Conservation (phyloP, 1,139 yeast genomes). For the Pichia sorboxylosa region DNA sequence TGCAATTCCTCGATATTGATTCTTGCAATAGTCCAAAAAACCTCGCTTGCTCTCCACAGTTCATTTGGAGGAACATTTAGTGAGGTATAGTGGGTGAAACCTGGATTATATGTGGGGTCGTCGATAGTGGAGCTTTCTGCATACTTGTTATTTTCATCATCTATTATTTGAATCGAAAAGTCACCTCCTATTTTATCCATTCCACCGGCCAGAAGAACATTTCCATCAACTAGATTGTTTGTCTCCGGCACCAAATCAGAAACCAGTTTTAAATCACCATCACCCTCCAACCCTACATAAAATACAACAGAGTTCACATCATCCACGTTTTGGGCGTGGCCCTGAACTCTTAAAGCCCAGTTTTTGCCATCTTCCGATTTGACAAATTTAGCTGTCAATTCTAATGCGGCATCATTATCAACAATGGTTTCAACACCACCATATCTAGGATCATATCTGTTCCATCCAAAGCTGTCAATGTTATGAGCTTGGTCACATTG, state of each 20-base stretch:
- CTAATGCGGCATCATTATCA: slow-evolving; percentile 55
- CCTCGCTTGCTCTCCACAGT: slow-evolving; percentile 72
- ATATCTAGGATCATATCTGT: slow-evolving; percentile 66
- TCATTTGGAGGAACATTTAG: slow-evolving; percentile 61
- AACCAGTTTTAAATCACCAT: slow-evolving; percentile 23
- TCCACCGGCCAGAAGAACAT: slow-evolving; percentile 38
- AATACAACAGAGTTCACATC: slow-evolving; percentile 57
- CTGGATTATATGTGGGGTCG: slow-evolving; percentile 36
- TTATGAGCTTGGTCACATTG: slow-evolving; percentile 67
- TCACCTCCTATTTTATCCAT: slow-evolving; percentile 43
- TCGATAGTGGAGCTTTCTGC: slow-evolving; percentile 26
- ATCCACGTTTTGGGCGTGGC: slow-evolving; percentile 42
- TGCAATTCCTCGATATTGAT: slow-evolving; percentile 49
- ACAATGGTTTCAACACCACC: slow-evolving; percentile 77
- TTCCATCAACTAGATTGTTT: slow-evolving; percentile 15
- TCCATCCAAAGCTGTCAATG: slow-evolving; percentile 76
- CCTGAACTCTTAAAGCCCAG: slow-evolving; percentile 67
- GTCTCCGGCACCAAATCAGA: slow-evolving; percentile 16
- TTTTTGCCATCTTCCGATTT: slow-evolving; percentile 55
- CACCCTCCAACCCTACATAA: slow-evolving; percentile 67
- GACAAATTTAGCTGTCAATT: slow-evolving; percentile 60
- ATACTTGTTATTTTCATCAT: slow-evolving; percentile 35
- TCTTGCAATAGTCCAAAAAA: slow-evolving; percentile 57
- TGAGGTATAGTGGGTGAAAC: slow-evolving; percentile 52
- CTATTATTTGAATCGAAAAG: slow-evolving; percentile 40